These are phyloP conservation scores for Leishmania aethiopica DNA, from an alignment of 208 protist species.

Conservation along the genomic window DNA sequence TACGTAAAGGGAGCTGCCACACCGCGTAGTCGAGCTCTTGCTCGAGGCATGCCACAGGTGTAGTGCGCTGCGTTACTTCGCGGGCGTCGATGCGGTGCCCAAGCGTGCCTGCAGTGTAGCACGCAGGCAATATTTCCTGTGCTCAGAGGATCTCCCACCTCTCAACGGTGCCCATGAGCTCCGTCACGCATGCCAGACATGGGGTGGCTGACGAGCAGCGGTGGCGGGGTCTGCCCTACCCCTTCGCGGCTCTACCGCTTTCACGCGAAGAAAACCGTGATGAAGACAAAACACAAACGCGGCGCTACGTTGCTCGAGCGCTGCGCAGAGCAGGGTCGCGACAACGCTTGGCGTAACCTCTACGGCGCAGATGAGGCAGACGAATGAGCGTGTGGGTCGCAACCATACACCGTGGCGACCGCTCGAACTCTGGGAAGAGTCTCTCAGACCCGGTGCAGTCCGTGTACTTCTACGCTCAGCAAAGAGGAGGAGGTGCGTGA, in stretches of 20 bases:
- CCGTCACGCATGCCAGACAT: slow-evolving; percentile 24
- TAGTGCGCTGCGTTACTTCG: not conserved
- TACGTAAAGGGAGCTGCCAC: not conserved
- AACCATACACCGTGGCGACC: not conserved
- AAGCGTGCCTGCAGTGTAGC: not conserved
- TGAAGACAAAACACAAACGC: not conserved
- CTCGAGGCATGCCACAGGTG: slow-evolving; percentile 1
- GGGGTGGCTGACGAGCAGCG: not conserved
- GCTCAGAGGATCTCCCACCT: slow-evolving; percentile 51
- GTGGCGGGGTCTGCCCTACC: not conserved
- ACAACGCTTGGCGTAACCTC: not conserved
- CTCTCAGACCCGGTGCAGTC: not conserved
- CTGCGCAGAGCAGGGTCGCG: not conserved
- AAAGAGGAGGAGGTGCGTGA: not conserved
- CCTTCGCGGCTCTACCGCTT: not conserved
- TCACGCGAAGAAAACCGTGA: not conserved
- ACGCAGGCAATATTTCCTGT: slow-evolving; percentile 5
- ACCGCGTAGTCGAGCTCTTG: slow-evolving; percentile 14
- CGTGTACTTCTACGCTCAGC: not conserved
- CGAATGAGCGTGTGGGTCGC: not conserved
- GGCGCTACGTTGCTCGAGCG: not conserved
- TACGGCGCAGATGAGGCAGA: not conserved
- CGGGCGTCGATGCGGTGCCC: too few relatives aligned
- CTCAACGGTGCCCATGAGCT: slow-evolving; percentile 45
- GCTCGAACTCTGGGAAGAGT: not conserved